Evolutionary conservation across 2,329 filamentous ascomycete species (phyloP), one percentile per base, ranked within the genome.

Genomic region (Emericellopsis cladophorae): DNA sequence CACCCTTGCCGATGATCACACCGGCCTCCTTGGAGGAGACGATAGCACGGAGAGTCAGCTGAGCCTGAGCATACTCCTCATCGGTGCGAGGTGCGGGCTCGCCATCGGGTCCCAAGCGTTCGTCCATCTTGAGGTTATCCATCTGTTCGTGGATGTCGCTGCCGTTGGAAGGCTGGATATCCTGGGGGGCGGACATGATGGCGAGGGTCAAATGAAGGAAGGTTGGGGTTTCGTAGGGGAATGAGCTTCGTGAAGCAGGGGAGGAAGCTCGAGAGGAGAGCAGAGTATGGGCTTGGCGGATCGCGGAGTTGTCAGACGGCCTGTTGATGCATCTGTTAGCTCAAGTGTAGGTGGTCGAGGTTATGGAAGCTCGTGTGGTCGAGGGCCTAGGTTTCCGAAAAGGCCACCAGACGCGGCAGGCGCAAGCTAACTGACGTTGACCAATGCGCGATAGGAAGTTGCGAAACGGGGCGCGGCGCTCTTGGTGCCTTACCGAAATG

Each of bases 1-100:
- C 92, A 43, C 83, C 88, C 69, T 98, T 98, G 64, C 92, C 92
- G 62, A 98, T 98, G 64, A 98, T 96, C 54, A 98, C 88, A 57
- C 92, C 92, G 45, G 92, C 92, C 67, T 98, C 92, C 70, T 96
- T 96, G 61, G 92, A 95, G 29, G 92, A 95, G 51, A 98, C 92
- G 59, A 98, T 95, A 53, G 92, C 92, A 60, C 92, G 85, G 48
- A 98, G 78, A 46, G 92, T 98, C 55, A 98, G 74, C 65, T 93
- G 85, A 40, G 89, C 80, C 60, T 88, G 79, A 40, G 87, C 88
- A 59, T 98, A 98, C 64, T 98, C 92, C 60, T 96, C 89, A 53
- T 98, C 92, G 44, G 90, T 94, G 69, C 90, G 92, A 54, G 87
- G 90, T 45, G 76, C 75, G 46, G 77, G 75, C 53, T 90, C 86